Evolutionary conservation across 169 alveolate genomes (phyloP).

Genomic region (Fabrea salina): DNA sequence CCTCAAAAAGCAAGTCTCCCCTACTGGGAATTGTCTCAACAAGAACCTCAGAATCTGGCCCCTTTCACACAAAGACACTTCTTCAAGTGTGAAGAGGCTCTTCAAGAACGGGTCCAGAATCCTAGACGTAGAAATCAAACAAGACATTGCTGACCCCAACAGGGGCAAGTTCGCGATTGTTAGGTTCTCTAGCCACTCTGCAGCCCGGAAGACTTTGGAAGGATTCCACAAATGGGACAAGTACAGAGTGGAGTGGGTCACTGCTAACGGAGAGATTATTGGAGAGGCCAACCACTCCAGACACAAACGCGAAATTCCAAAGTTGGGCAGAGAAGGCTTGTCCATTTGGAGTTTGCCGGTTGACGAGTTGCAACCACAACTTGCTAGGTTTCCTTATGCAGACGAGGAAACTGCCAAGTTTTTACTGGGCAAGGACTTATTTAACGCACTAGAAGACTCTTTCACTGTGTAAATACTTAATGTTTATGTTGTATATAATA

Average conservation of each 20-base stretch:
- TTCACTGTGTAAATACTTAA: too few species aligned
- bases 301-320: slow-evolving; percentile 6
- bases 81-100: neutral
- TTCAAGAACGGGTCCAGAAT: slow-evolving; percentile 14
- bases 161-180: neutral
- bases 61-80: neutral
- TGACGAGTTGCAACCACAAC: too few species aligned
- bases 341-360: too few species aligned
- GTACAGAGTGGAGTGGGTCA: neutral
- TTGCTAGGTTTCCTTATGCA: too few species aligned
- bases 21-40: slow-evolving; percentile 18
- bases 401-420: too few species aligned
- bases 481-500: too few species aligned
- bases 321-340: too few species aligned
- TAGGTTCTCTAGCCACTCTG: slow-evolving; percentile 22
- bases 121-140: neutral
- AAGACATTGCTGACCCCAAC: neutral
- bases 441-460: too few species aligned
- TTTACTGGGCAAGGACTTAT: too few species aligned
- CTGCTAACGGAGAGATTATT: neutral
- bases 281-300: neutral
- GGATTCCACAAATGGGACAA: neutral
- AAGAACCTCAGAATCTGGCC: neutral
- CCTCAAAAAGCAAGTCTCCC: slow-evolving; percentile 8
- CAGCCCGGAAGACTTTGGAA: slow-evolving; percentile 33